phyloP scores from a whole-genome alignment of 306 rosid species.

The Acacia confusa region DNA sequence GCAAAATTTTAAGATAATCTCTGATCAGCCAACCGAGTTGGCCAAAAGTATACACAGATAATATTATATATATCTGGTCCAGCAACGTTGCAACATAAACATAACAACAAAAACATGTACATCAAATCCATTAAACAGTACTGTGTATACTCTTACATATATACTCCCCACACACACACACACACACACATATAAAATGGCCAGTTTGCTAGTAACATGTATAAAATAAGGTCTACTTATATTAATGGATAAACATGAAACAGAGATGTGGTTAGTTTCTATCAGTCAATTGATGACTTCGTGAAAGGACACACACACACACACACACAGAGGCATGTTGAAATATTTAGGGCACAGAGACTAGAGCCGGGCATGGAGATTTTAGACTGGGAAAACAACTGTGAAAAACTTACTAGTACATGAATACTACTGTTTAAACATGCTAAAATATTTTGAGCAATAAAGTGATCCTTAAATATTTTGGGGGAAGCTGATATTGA shows the following conservation, averaged over 20 bases:
- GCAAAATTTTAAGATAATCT: background rate
- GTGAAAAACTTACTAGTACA: background rate
- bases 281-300: background rate
- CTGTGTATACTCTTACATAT: background rate
- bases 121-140: background rate
- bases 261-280: background rate
- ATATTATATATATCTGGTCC: background rate
- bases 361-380: background rate
- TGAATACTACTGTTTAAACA: background rate
- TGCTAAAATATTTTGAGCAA: background rate
- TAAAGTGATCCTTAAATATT: background rate
- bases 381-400: background rate
- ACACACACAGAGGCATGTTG: background rate
- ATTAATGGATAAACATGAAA: background rate
- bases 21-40: background rate
- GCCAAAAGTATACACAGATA: background rate
- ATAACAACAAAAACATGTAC: background rate
- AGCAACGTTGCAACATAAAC: background rate
- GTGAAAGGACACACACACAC: no score
- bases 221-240: background rate
- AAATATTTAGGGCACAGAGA: background rate
- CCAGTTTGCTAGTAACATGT: background rate
- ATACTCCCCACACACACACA: background rate
- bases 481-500: background rate
- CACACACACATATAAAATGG: background rate